Evolutionary conservation across 2,329 filamentous ascomycete species (phyloP).

Genomic region (Ascochyta fabae): DNA sequence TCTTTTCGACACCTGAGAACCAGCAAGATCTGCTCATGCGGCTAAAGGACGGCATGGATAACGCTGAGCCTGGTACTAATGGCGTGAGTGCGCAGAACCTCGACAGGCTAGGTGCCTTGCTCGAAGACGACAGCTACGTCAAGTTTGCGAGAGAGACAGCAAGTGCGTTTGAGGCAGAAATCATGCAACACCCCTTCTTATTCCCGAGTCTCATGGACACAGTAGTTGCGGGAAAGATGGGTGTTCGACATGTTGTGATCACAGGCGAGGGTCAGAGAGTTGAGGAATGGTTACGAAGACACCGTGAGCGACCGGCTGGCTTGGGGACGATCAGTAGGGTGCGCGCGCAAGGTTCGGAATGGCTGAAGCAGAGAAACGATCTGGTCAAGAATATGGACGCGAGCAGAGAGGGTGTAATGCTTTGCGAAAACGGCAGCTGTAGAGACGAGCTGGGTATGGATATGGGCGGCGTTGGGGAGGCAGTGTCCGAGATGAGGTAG

Average conservation of each 20-base stretch:
- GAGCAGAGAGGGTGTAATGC: constrained; percentile 44
- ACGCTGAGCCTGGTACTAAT: constrained; percentile 87
- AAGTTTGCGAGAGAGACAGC: constrained; percentile 74
- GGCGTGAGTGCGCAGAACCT: constrained; percentile 85
- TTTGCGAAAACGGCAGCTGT: constrained; percentile 52
- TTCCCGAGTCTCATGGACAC: constrained; percentile 81
- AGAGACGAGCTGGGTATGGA: constrained; percentile 49
- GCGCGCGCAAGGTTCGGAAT: constrained; percentile 45
- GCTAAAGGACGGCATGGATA: constrained; percentile 95
- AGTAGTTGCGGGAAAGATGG: constrained; percentile 77
- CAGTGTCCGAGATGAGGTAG: constrained; percentile 18
- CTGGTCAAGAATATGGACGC: constrained; percentile 54
- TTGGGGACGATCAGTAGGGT: constrained; percentile 47
- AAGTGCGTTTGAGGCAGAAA: constrained; percentile 86
- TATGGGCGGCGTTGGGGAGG: constrained; percentile 38
- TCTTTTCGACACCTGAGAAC: constrained; percentile 72
- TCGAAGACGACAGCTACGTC: constrained; percentile 70
- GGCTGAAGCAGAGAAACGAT: constrained; percentile 59
- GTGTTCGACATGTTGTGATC: constrained; percentile 66
- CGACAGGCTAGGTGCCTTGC: constrained; percentile 75
- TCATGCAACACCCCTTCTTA: constrained; percentile 90
- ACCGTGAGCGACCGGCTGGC: constrained; percentile 49
- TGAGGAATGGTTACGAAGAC: constrained; percentile 50
- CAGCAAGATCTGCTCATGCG: constrained; percentile 78
- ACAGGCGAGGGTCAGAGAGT: constrained; percentile 55